Percentiles rank a stretch among this genome's conserved stretches.
These are phyloP conservation scores for Oleoguttula mirabilis DNA, from an alignment of 495 filamentous ascomycete genomes.

Conservation along the genomic window DNA sequence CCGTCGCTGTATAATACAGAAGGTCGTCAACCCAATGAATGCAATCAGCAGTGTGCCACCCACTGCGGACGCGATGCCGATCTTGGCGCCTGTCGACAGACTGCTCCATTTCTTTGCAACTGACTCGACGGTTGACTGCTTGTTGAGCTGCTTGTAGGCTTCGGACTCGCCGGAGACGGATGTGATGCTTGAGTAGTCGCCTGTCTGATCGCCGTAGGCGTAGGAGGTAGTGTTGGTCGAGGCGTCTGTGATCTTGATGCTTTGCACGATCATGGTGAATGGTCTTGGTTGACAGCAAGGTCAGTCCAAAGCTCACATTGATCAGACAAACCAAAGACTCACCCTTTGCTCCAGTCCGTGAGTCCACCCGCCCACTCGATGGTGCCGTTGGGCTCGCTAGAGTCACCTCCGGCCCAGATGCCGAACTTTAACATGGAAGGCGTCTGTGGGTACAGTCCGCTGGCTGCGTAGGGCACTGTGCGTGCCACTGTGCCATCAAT, in stretches of 20 bases:
- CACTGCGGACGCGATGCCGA: constrained; percentile 20
- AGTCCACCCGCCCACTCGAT: constrained; percentile 69
- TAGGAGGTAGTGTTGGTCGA: constrained; percentile 16
- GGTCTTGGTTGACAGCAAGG: constrained; percentile 6
- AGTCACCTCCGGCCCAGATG: constrained; percentile 78
- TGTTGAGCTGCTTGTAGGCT: constrained; percentile 13
- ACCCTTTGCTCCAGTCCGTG: constrained; percentile 54
- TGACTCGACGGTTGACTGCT: constrained; percentile 12
- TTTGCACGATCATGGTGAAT: constrained; percentile 21
- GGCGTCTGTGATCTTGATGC: constrained; percentile 17
- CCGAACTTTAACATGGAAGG: constrained; percentile 74
- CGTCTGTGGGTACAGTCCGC: constrained; percentile 68
- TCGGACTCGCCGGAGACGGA: constrained; percentile 13
- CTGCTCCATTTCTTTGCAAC: constrained; percentile 10
- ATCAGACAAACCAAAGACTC: neutral
- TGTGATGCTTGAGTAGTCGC: constrained; percentile 18
- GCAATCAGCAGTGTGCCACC: constrained; percentile 1
- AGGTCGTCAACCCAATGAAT: constrained; percentile 6
- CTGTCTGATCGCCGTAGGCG: constrained; percentile 16
- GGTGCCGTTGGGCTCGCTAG: constrained; percentile 28
- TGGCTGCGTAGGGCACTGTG: constrained; percentile 50
- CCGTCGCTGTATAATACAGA: constrained; percentile 16
- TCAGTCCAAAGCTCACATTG: neutral
- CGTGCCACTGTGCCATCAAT: constrained; percentile 59
- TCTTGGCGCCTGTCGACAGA: constrained; percentile 18